phyloP scores from a whole-genome alignment of 352 stramenopile genomes.

The Phytophthora capsici region DNA sequence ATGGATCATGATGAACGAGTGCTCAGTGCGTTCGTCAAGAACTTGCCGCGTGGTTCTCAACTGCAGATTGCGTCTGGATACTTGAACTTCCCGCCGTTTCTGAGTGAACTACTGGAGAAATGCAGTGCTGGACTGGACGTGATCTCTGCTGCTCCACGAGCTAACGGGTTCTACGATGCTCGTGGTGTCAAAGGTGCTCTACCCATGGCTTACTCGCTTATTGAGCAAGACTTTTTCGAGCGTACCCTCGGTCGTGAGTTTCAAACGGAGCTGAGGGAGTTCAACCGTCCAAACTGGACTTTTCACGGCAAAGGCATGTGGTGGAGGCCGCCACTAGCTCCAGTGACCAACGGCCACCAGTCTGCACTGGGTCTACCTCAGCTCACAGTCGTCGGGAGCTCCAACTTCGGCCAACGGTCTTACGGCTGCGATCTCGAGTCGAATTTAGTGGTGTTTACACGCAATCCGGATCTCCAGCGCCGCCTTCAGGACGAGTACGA shows the following conservation, averaged over 20 bases:
- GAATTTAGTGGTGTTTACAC: constrained; percentile 73
- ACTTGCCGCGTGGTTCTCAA: constrained; percentile 49
- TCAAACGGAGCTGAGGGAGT: constrained; percentile 65
- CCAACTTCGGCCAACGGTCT: constrained; percentile 81
- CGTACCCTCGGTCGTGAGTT: constrained; percentile 47
- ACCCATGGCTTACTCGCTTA: constrained; percentile 85
- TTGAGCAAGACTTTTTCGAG: constrained; percentile 82
- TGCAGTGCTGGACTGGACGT: constrained; percentile 62
- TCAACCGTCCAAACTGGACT: constrained; percentile 70
- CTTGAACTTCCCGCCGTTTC: constrained; percentile 79
- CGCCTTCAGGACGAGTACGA: constrained; percentile 63
- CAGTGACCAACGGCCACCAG: constrained; percentile 7
- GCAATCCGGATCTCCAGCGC: constrained; percentile 50
- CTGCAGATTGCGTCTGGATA: constrained; percentile 82
- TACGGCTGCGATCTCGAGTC: constrained; percentile 82
- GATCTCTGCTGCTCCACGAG: constrained; percentile 64
- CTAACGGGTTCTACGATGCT: constrained; percentile 80
- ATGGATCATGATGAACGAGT: constrained; percentile 66
- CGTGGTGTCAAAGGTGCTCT: constrained; percentile 75
- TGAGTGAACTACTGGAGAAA: constrained; percentile 56
- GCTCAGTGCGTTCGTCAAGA: constrained; percentile 52
- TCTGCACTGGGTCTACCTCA: constrained; percentile 25
- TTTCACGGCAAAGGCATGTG: constrained; percentile 91
- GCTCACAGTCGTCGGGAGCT: constrained; percentile 76
- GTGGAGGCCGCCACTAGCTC: constrained; percentile 47